Evolutionary conservation across 192 early-diverging fungal species (phyloP).

Genomic region (Mortierella claussenii): DNA sequence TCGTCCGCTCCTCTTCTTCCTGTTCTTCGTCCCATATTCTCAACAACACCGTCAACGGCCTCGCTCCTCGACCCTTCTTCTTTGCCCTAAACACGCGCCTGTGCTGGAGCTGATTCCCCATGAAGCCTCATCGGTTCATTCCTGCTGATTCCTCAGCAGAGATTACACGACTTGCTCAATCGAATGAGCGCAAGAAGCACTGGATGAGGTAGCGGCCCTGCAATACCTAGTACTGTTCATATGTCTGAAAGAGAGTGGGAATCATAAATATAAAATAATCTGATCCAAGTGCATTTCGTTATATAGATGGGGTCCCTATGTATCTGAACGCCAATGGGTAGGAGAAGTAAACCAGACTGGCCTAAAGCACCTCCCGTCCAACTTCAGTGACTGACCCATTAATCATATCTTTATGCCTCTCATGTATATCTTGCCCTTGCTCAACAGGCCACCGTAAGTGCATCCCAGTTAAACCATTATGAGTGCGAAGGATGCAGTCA

Average conservation of each 20-base stretch:
- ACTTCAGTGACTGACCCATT: no score
- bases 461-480: no score
- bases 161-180: constrained; percentile 14
- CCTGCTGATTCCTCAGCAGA: constrained; percentile 19
- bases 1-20: neutral
- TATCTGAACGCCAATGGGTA: constrained; percentile 54
- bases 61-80: neutral
- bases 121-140: neutral
- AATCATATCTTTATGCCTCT: neutral
- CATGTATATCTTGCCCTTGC: neutral
- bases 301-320: constrained; percentile 48
- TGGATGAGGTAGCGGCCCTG: constrained; percentile 51
- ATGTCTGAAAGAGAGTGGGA: no score
- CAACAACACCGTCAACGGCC: neutral
- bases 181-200: constrained; percentile 33
- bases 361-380: no score
- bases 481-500: no score
- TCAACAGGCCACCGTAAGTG: no score
- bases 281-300: no score
- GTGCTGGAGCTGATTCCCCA: neutral
- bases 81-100: neutral
- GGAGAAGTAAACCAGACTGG: no score
- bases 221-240: no score
- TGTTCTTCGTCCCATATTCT: neutral
- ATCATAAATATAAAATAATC: no score